Evolutionary conservation across 1,284 basidiomycete species (phyloP).

Genomic region (Trichosporon sp.): DNA sequence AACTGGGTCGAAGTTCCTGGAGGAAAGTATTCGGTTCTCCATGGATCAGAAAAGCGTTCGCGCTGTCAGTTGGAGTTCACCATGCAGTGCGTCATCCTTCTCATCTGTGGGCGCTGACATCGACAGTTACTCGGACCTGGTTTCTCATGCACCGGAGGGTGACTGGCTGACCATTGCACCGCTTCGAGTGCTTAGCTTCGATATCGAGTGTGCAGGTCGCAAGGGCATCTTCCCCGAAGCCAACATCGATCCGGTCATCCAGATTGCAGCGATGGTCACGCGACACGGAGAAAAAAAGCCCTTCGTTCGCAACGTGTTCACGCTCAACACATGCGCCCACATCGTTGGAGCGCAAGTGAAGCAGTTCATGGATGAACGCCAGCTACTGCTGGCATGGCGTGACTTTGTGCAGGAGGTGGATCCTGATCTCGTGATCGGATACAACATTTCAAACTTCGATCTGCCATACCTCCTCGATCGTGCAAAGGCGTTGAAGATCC

Average conservation of each 20-base stretch:
- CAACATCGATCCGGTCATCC: constrained; percentile 85
- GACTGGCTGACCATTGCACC: constrained; percentile 88
- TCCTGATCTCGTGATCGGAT: constrained; percentile 90
- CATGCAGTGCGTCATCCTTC: constrained; percentile 63
- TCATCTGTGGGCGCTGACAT: constrained; percentile 20
- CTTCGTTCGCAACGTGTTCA: constrained; percentile 94
- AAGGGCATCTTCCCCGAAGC: constrained; percentile 95
- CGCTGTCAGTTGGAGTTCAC: constrained; percentile 83
- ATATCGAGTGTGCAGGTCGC: constrained; percentile 94
- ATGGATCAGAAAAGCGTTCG: constrained; percentile 67
- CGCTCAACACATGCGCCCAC: constrained; percentile 85
- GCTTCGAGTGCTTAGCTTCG: constrained; percentile 87
- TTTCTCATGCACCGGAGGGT: constrained; percentile 85
- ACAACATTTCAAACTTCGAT: constrained; percentile 90
- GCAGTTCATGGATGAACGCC: constrained; percentile 73
- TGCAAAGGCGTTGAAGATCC: constrained; percentile 73
- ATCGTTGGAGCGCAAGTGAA: constrained; percentile 94
- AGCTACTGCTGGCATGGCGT: constrained; percentile 76
- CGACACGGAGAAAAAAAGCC: constrained; percentile 90
- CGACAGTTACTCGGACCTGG: constrained; percentile 73
- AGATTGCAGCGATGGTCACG: constrained; percentile 97
- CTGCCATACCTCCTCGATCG: constrained; percentile 90
- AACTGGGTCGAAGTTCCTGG: constrained; percentile 92
- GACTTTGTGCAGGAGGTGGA: constrained; percentile 84
- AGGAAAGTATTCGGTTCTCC: constrained; percentile 71